Conservation (phyloP, 768 basidiomycete species). For the Fomitopsis pulvina region DNA sequence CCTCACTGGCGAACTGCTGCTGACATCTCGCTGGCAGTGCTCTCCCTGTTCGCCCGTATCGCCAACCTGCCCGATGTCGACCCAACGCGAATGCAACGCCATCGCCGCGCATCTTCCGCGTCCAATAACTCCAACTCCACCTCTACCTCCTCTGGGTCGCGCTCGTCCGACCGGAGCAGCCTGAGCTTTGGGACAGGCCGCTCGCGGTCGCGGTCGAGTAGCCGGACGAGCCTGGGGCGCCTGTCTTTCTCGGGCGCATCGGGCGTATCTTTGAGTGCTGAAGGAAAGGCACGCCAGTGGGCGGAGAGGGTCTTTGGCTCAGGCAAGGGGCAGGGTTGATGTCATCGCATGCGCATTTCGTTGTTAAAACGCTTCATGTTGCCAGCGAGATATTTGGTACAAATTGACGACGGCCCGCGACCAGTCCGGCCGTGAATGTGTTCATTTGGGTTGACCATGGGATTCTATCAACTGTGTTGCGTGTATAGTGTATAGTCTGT, state of each 20-base stretch:
- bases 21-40: slow-evolving; percentile 38
- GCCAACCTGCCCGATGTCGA: slow-evolving; percentile 72
- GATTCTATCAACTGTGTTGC: too few species aligned
- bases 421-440: too few species aligned
- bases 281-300: slow-evolving; percentile 1
- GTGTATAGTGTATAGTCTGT: too few species aligned
- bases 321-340: too few species aligned
- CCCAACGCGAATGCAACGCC: slow-evolving; percentile 71
- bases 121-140: slow-evolving; percentile 41
- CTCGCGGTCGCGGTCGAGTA: slow-evolving; percentile 36
- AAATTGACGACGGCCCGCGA: too few species aligned
- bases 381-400: too few species aligned
- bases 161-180: slow-evolving; percentile 37
- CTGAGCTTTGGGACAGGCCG: slow-evolving; percentile 4
- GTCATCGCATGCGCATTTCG: too few species aligned
- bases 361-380: too few species aligned
- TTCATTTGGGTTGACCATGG: too few species aligned
- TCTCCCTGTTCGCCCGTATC: slow-evolving; percentile 71
- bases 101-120: slow-evolving; percentile 70
- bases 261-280: background rate
- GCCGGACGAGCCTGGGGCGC: slow-evolving; percentile 30
- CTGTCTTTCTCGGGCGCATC: background rate
- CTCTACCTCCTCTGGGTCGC: slow-evolving; percentile 34
- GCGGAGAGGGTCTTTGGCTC: slow-evolving; percentile 1
- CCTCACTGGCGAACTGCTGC: background rate